Base-by-base conservation (phyloP, 164 flowering plant genomes). In the Vitis amurensis region DNA sequence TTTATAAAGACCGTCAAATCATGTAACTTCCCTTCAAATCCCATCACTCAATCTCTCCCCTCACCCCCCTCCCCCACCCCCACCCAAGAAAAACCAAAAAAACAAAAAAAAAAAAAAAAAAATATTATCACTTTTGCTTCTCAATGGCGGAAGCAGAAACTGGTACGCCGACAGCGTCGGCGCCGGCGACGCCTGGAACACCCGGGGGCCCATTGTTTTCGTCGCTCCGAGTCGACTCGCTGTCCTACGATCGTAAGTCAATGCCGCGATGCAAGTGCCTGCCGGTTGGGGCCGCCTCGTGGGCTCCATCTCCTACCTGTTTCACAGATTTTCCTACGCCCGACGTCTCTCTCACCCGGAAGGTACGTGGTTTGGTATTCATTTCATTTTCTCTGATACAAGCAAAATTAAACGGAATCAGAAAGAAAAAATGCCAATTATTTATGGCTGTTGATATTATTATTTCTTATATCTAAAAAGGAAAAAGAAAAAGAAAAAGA, bases 221-320 rank as follows among this genome's bases (percentile, higher is more conserved):
- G 57, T 53, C 79, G 9, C 48, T 66, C 70, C 74, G 93, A 66
- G 84, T 91, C 60, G 98, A 94, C 76, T 94, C 98, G 4, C 67
- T 89, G 70, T 90, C 96, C 0, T 91, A 88, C 66, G 97, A 91
- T 49, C 77, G 97, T 55, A 88, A 90, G 79, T 82, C 91, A 71
- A 90, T 89, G 95, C 90, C 96, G 7, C 73, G 84, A 23, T 88
- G 95, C 84, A 86, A 85, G 73, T 92, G 98, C 83, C 78, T 90
- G 61, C 89, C 94, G 1, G 77, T 86, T 2, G 81, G 66, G 14
- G 82, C 79, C 0, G 74, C 85, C 1, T 61, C 82, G 17, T 86
- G 87, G 84, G 82, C 89, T 27, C 77, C 88, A 16, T 68, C 79
- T 31, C 84, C 82, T 68, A 68, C 83, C 4, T 90, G 97, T 81